Evolutionary conservation across 2,329 filamentous ascomycete species (phyloP), one percentile per base, ranked within the genome.

Genomic region (Colletotrichum scovillei): DNA sequence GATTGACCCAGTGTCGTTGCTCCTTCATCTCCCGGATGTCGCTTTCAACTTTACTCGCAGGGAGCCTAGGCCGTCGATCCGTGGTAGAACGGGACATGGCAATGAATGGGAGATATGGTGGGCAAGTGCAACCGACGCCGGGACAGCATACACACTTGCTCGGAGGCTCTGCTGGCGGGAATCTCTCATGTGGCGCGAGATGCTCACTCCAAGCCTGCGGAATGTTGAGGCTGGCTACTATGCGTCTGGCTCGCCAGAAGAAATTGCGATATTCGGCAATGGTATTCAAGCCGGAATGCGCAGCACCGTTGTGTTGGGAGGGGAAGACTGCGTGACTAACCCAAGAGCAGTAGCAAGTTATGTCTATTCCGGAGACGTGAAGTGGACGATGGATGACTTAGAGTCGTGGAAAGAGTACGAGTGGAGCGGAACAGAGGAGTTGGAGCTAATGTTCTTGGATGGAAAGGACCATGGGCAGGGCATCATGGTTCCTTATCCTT

Each of bases 131-230:
- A 91, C 88, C 68, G 92, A 94, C 76, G 89, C 91, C 32, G 91
- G 90, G 3, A 90, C 93, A 1, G 88, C 92, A 8, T 87, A 92
- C 68, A 90, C 89, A 9, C 83, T 94, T 0, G 88, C 88, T 0
- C 84, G 92, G 3, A 88, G 91, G 76, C 93, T 94, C 81, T 93
- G 93, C 82, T 94, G 92, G 93, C 86, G 86, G 26, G 88, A 94
- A 76, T 93, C 92, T 74, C 89, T 93, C 35, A 82, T 93, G 9
- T 94, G 92, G 92, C 90, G 89, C 75, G 90, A 93, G 59, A 90
- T 93, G 75, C 80, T 94, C 58, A 72, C 70, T 16, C 70, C 70
- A 3, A 63, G 70, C 19, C 26, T 46, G 42, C 70, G 70, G 12
- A 32, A 49, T 19, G 55, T 52, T 8, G 70, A 72, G 16, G 24